Evolutionary conservation across 495 filamentous ascomycete genomes (phyloP).

Genomic region (Paragyromitra xinjiangensis): DNA sequence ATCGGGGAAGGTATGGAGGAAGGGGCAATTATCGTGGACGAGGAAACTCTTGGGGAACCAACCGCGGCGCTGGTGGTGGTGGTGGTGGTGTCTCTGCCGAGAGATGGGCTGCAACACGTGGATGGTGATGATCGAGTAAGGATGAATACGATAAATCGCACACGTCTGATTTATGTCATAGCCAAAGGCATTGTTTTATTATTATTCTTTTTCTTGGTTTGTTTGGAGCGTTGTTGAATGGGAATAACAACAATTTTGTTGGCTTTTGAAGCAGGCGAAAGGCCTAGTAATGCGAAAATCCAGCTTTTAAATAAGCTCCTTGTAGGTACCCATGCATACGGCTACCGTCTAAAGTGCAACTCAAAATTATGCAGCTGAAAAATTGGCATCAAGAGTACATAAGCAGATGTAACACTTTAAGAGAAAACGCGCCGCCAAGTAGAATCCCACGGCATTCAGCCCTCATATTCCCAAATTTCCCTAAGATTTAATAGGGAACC

Average conservation of each 20-base stretch:
- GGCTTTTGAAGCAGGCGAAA: slow-evolving; percentile 2
- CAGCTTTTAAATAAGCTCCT: background rate
- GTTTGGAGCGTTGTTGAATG: slow-evolving; percentile 24
- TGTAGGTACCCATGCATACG: background rate
- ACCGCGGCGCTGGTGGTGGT: background rate
- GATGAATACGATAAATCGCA: background rate
- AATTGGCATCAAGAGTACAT: background rate
- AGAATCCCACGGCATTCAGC: background rate
- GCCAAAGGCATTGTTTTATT: slow-evolving; percentile 8
- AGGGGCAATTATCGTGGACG: slow-evolving; percentile 34
- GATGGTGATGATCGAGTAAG: slow-evolving; percentile 21
- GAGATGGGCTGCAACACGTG: slow-evolving; percentile 37
- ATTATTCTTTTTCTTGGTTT: slow-evolving; percentile 1
- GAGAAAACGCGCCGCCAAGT: background rate
- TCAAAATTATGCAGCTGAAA: background rate
- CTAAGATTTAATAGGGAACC: too few species aligned
- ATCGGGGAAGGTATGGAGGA: slow-evolving; percentile 23
- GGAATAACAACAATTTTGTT: slow-evolving; percentile 17
- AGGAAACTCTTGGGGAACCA: slow-evolving; percentile 3
- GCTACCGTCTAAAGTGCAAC: background rate
- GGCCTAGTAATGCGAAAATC: background rate
- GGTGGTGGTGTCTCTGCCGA: slow-evolving; percentile 28
- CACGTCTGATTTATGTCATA: slow-evolving; percentile 23
- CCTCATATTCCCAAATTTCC: background rate
- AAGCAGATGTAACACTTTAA: background rate